These are phyloP conservation scores for Parietaria judaica DNA, from an alignment of 306 rosid genomes.

Conservation along the genomic window DNA sequence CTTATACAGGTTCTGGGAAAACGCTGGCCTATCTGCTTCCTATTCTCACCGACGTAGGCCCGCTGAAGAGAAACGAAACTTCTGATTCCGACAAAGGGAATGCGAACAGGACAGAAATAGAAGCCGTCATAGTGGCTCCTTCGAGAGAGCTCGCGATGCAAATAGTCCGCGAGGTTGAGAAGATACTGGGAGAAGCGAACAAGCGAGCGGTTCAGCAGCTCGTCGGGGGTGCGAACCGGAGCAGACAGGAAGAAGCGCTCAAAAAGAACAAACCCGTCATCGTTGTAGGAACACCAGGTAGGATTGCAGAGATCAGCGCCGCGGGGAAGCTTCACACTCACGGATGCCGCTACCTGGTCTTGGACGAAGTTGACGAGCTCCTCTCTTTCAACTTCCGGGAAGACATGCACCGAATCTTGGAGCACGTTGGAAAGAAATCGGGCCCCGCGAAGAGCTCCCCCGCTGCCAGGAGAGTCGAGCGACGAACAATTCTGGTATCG, in stretches of 20 bases:
- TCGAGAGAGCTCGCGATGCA: constrained; percentile 99
- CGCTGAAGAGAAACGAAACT: constrained; percentile 29
- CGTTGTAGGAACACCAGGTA: constrained; percentile 93
- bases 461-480: constrained; percentile 36
- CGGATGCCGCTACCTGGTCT: constrained; percentile 62
- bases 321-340: constrained; percentile 87
- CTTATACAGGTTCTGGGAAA: constrained; percentile 94
- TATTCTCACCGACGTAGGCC: constrained; percentile 60
- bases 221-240: constrained; percentile 88
- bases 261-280: constrained; percentile 80
- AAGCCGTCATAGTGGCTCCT: constrained; percentile 85
- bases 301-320: constrained; percentile 90
- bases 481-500: constrained; percentile 74
- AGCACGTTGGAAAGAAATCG: constrained; percentile 78
- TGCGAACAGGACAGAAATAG: constrained; percentile 60
- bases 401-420: constrained; percentile 86
- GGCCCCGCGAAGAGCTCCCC: constrained; percentile 43
- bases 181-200: constrained; percentile 60
- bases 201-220: constrained; percentile 83
- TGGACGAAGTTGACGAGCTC: constrained; percentile 92
- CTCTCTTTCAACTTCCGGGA: constrained; percentile 82
- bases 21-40: constrained; percentile 88
- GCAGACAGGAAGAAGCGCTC: constrained; percentile 90
- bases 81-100: constrained; percentile 24
- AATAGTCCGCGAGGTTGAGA: constrained; percentile 92